phyloP scores from a whole-genome alignment of 495 filamentous ascomycete species.

The Neurospora discreta region DNA sequence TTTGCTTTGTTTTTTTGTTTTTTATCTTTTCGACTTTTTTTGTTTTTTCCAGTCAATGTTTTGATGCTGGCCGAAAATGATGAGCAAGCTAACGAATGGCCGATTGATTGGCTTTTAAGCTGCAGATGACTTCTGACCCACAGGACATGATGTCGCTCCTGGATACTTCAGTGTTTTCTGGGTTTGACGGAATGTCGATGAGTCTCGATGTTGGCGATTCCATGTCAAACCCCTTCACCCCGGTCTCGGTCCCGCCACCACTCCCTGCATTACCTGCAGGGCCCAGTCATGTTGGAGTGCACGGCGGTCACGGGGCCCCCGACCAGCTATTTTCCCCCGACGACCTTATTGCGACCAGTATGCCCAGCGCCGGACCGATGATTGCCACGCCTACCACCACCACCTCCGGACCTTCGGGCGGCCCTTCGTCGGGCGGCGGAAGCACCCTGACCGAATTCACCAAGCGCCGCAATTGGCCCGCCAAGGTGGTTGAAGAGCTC shows the following conservation, averaged over 20 bases:
- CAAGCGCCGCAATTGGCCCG: slow-evolving; percentile 79
- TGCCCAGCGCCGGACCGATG: slow-evolving; percentile 4
- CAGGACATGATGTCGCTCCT: slow-evolving; percentile 31
- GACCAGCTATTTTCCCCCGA: slow-evolving; percentile 12
- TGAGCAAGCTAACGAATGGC: slow-evolving; percentile 11
- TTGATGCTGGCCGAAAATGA: not conserved
- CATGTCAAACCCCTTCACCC: slow-evolving; percentile 8
- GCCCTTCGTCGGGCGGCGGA: slow-evolving; percentile 19
- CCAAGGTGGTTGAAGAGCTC: slow-evolving; percentile 79
- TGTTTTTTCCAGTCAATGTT: too few relatives aligned
- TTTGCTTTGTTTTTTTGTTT: too few relatives aligned
- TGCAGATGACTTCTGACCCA: slow-evolving; percentile 20
- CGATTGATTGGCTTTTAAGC: not conserved
- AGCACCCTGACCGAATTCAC: slow-evolving; percentile 73
- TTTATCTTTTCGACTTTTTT: too few relatives aligned
- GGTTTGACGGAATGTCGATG: slow-evolving; percentile 31
- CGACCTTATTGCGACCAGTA: slow-evolving; percentile 1
- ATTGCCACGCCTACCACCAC: slow-evolving; percentile 1
- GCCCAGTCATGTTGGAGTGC: not conserved
- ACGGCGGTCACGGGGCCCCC: not conserved
- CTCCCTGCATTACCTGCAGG: not conserved
- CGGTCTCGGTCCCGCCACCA: slow-evolving; percentile 4
- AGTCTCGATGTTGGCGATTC: slow-evolving; percentile 20
- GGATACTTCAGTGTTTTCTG: slow-evolving; percentile 22
- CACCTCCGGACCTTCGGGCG: not conserved